phyloP scores from a whole-genome alignment of 1,284 basidiomycete genomes.

The Pterulicium gracile region DNA sequence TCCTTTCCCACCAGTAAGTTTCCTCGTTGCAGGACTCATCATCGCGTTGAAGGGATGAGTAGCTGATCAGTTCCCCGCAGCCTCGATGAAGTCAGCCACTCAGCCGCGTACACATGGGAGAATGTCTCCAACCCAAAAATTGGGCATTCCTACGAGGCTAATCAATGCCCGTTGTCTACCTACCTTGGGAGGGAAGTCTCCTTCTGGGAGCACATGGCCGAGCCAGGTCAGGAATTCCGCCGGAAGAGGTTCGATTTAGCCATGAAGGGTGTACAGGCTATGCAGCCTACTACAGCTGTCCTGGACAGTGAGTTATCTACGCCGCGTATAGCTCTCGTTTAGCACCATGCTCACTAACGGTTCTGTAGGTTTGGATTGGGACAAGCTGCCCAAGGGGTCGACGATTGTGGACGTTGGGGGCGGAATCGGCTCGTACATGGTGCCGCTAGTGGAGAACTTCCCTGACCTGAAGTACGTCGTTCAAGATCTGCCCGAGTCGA shows the following conservation, averaged over 20 bases:
- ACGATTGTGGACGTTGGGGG: not conserved
- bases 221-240: constrained; percentile 4
- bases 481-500: constrained; percentile 7
- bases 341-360: not conserved
- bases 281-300: constrained; percentile 4
- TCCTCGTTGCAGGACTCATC: too few species aligned
- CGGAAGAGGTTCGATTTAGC: constrained; percentile 7
- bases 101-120: constrained; percentile 15
- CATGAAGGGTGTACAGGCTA: constrained; percentile 9
- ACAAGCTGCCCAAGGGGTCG: not conserved
- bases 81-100: constrained; percentile 18
- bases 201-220: constrained; percentile 8
- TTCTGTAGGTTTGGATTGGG: not conserved
- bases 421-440: not conserved
- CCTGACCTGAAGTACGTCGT: not conserved
- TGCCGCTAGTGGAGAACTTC: not conserved
- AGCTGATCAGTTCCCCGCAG: constrained; percentile 8
- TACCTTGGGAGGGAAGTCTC: constrained; percentile 10
- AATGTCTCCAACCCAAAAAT: constrained; percentile 12
- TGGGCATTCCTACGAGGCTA: constrained; percentile 9
- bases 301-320: constrained; percentile 6
- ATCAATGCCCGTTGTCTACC: constrained; percentile 9
- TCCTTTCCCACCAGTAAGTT: constrained; percentile 12
- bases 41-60: not conserved
- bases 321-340: not conserved